Conservation (phyloP, 192 early-diverging fungal genomes). For the Haplosporangium gracile region DNA sequence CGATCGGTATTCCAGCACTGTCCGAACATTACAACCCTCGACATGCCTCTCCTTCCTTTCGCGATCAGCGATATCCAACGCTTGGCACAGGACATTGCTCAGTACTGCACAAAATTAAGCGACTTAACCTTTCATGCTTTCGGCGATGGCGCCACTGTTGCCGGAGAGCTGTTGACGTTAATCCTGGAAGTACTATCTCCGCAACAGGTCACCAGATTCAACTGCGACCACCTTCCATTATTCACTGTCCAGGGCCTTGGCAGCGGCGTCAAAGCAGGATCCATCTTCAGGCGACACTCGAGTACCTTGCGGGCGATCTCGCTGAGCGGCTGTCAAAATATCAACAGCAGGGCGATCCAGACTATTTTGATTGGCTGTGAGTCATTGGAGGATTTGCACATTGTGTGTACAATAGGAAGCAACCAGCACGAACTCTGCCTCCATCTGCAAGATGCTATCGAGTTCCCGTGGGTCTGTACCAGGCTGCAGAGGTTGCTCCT, state of each 20-base stretch:
- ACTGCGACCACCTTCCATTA: no score
- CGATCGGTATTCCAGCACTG: background rate
- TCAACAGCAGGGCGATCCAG: background rate
- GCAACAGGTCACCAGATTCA: background rate
- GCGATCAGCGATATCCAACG: background rate
- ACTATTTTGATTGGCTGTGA: background rate
- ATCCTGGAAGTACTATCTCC: background rate
- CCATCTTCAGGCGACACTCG: no score
- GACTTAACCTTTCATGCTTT: background rate
- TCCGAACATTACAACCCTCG: background rate
- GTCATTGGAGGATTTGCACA: background rate
- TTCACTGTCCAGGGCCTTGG: no score
- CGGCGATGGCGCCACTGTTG: background rate
- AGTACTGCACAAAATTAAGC: background rate
- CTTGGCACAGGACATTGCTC: background rate
- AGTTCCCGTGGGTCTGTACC: background rate
- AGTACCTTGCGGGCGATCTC: background rate
- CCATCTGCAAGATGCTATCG: background rate
- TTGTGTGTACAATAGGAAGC: background rate
- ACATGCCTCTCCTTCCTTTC: background rate
- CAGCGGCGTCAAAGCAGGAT: no score
- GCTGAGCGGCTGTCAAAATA: background rate
- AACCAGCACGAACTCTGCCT: background rate
- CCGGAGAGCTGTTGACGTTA: background rate
- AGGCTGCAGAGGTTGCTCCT: background rate